A percentile compares a stretch with the other conserved stretches of the same genome.
Evolutionary conservation across 176 grass and related monocot species (phyloP).

Genomic region (Rhipidocladum racemiflorum): DNA sequence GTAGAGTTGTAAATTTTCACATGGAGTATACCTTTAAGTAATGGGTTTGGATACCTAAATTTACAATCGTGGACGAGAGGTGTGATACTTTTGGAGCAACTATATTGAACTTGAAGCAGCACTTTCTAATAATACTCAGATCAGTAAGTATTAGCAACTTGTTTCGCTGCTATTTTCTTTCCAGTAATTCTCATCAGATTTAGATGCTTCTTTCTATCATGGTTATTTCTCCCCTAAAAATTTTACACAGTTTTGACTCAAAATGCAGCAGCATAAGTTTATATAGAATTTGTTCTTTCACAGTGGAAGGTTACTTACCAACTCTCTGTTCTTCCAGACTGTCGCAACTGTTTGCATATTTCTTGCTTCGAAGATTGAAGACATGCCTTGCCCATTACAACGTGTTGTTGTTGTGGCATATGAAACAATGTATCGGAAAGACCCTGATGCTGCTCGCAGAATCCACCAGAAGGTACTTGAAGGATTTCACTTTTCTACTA

Average conservation of each 20-base stretch:
- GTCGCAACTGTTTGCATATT: conserved; percentile 67
- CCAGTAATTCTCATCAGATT: not conserved
- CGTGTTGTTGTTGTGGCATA: conserved; percentile 39
- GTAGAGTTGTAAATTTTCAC: conserved; percentile 14
- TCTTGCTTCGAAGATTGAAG: conserved; percentile 70
- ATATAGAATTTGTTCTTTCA: not conserved
- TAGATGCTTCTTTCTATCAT: not conserved
- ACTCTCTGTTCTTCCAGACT: conserved; percentile 45
- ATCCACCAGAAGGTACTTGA: conserved; percentile 45
- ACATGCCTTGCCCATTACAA: conserved; percentile 45
- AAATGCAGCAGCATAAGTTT: not conserved
- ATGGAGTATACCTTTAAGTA: conserved; percentile 4
- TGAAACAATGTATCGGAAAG: conserved; percentile 52
- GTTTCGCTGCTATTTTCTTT: not conserved
- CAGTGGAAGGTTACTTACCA: not conserved
- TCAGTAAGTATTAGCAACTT: conserved; percentile 43
- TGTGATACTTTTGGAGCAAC: conserved; percentile 38
- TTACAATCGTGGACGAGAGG: conserved; percentile 22
- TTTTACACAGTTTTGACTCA: not conserved
- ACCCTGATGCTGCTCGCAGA: conserved; percentile 54
- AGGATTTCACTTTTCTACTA: not conserved
- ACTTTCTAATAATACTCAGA: conserved; percentile 34
- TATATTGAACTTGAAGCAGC: conserved; percentile 41
- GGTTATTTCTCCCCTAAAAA: not conserved
- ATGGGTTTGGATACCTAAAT: conserved; percentile 24